phyloP scores from a whole-genome alignment of 768 basidiomycete species.

The Inosperma sp. region DNA sequence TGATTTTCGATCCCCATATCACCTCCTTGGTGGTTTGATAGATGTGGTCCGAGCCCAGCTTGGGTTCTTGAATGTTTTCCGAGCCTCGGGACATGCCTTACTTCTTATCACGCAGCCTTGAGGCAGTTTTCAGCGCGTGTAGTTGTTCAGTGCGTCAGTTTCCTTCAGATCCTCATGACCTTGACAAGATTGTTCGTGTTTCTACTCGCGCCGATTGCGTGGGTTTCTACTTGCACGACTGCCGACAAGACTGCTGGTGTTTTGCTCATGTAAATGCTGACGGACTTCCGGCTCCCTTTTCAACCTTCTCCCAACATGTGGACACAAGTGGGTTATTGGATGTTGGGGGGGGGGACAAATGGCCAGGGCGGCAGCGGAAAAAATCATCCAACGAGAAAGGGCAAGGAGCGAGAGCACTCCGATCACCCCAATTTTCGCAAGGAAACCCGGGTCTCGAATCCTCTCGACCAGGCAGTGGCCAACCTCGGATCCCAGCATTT shows the following conservation, averaged over 20 bases:
- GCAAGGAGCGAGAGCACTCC: background rate
- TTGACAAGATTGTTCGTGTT: background rate
- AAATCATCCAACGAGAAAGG: slow-evolving; percentile 2
- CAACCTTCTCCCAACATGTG: background rate
- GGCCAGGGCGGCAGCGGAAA: no score
- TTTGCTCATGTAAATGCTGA: background rate
- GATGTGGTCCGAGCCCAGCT: background rate
- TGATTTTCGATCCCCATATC: background rate
- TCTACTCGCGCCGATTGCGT: no score
- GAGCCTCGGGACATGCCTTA: background rate
- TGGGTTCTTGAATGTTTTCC: background rate
- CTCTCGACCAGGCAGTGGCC: background rate
- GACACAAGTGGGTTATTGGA: background rate
- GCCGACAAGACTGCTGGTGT: background rate
- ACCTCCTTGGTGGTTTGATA: background rate
- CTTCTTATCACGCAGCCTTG: background rate
- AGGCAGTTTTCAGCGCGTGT: background rate
- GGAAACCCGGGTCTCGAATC: background rate
- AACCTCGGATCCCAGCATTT: no score
- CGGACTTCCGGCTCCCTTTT: no score
- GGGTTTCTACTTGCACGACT: no score
- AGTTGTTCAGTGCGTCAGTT: background rate
- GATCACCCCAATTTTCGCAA: background rate
- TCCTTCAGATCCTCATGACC: background rate
- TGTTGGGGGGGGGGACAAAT: background rate